Base-by-base conservation (phyloP, 805 yeast genomes). In the Candida corydali region DNA sequence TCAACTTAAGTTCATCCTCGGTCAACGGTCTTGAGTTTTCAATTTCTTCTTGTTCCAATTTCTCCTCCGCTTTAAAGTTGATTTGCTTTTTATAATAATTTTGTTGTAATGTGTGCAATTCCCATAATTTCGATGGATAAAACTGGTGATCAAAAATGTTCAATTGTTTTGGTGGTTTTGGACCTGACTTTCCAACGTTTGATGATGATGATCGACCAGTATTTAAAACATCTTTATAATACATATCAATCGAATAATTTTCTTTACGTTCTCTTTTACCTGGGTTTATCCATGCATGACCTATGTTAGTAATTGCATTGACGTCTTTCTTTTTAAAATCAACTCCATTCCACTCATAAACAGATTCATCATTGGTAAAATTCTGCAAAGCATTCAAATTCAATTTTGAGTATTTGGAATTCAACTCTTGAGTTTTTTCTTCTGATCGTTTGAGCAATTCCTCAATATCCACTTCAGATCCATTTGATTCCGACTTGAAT, bases 71-170 rank as follows among this genome's bases (percentile, higher is more conserved):
- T 47, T 70, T 66, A 61, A 75, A 82, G 10, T 76, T 76, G 17
- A 76, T 73, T 47, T 73, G 78, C 51, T 86, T 82, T 38, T 85
- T 80, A 57, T 73, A 83, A 59, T 78, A 82, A 39, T 82, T 78
- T 49, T 81, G 80, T 54, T 93, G 98, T 58, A 81, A 73, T 40
- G 87, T 95, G 52, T 84, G 79, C 27, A 93, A 56, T 38, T 83
- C 87, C 45, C 75, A 69, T 31, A 93, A 63, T 52, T 84, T 74
- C n/a, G 80, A 72, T 1, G 95, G 87, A 57, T 75, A 86, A 50
- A 93, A 86, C 59, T 93, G 98, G 60, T 89, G 96, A 53, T 93
- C 96, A 54, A 83, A 86, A 26, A 86, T 69, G 40, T 78, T 80
- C 42, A 85, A 65, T 49, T 86, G 93, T 52, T 82, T 86, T 25